Percentiles rank a stretch among this genome's conserved stretches.
phyloP scores from a whole-genome alignment of 306 rosid species.

The Lathyrus aphaca region DNA sequence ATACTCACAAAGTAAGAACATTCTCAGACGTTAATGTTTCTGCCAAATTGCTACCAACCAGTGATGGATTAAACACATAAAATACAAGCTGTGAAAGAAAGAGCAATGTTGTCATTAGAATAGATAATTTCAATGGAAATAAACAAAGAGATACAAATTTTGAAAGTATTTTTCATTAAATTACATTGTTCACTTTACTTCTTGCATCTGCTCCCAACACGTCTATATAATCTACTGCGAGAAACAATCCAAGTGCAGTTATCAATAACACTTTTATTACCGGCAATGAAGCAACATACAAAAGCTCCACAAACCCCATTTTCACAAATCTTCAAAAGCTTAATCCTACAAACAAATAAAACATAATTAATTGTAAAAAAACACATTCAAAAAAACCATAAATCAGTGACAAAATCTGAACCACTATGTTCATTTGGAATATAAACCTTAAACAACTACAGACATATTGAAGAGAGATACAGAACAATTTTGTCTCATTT shows the following conservation, averaged over 20 bases:
- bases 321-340: slow-evolving; percentile 28
- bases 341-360: slow-evolving; percentile 22
- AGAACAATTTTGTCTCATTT: not conserved
- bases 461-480: not conserved
- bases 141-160: not conserved
- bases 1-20: slow-evolving; percentile 48
- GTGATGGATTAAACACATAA: slow-evolving; percentile 60
- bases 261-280: slow-evolving; percentile 51
- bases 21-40: slow-evolving; percentile 48
- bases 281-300: slow-evolving; percentile 52
- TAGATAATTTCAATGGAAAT: not conserved
- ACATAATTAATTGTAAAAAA: not conserved
- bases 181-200: slow-evolving; percentile 53
- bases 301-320: slow-evolving; percentile 53
- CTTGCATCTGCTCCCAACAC: slow-evolving; percentile 54
- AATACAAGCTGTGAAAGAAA: slow-evolving; percentile 54
- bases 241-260: slow-evolving; percentile 52
- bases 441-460: not conserved
- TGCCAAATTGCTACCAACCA: slow-evolving; percentile 58
- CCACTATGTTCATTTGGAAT: not conserved
- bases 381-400: not conserved
- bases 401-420: not conserved
- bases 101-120: slow-evolving; percentile 11
- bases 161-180: not conserved
- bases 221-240: slow-evolving; percentile 47